Base-by-base conservation (phyloP, 2,329 filamentous ascomycete genomes). In the Didymella pinodella region DNA sequence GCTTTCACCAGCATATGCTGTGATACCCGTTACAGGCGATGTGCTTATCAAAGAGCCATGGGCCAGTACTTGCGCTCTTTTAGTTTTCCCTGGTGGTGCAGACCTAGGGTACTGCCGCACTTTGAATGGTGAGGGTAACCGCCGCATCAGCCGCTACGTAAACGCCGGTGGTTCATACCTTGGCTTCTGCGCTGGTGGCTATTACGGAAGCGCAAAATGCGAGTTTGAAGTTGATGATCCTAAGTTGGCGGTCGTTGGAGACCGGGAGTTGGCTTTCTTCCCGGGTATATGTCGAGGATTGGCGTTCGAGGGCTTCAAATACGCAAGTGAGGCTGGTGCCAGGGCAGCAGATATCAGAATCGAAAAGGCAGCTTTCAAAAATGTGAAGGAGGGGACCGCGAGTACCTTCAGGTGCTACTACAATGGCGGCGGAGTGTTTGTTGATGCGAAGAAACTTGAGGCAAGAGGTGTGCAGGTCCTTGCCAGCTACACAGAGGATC, bases 371-470 rank as follows among this genome's bases (percentile, higher is more conserved):
- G 80, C 82, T 0, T 86, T 96, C 59, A 76, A 79, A 0, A 70
- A 69, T 7, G 73, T 68, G 0, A 75, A 74, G 41, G 83, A 81
- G 0, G 78, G 79, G 3, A 74, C 90, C 1, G 85, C 88, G 0
- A 83, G 86, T 1, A 80, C 82, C 1, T 91, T 96, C 59, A 82
- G 84, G 52, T 89, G 87, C 14, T 99, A 99, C 74, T 97, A 94
- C 76, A 99, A 99, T 68, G 95, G 95, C 0, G 95, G 95, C 0
- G 93, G 95, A 3, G 88, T 96, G 1, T 99, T 98, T 79, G 91
- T 97, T 1, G 89, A 95, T 77, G 89, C 90, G 1, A 83, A 84
- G 3, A 85, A 84, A 44, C 82, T 86, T 55, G 79, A 82, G 54
- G 83, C 85, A 29, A 79, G 83, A 63, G 90, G 89, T 1, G 86